Conservation (phyloP, 1,284 basidiomycete species). For the Apiotrichum laibachii region DNA sequence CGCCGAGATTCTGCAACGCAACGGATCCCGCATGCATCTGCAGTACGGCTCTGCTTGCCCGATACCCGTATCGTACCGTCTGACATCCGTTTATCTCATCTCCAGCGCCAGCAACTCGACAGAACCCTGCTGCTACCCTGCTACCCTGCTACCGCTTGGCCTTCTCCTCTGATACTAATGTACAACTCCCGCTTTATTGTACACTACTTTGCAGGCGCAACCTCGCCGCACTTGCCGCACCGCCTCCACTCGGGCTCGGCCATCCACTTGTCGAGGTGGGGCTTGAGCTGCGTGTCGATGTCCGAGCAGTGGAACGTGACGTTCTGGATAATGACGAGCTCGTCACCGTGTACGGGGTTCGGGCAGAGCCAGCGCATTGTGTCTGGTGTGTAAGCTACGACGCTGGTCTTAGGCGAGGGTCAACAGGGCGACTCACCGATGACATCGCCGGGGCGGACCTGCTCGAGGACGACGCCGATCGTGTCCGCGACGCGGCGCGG, state of each 20-base stretch:
- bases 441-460: conserved; percentile 66
- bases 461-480: conserved; percentile 90
- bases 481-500: conserved; percentile 88
- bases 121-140: too few relatives aligned
- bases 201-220: conserved; percentile 55
- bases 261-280: conserved; percentile 78
- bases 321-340: conserved; percentile 80
- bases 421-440: conserved; percentile 47
- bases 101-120: too few relatives aligned
- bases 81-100: too few relatives aligned
- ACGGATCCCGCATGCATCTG: too few relatives aligned
- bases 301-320: conserved; percentile 85
- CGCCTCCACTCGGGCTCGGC: conserved; percentile 60
- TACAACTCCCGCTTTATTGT: too few relatives aligned
- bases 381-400: too few relatives aligned
- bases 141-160: neutral
- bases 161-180: neutral
- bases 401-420: too few relatives aligned
- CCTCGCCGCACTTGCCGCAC: conserved; percentile 66
- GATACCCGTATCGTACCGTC: too few relatives aligned
- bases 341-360: conserved; percentile 56
- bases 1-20: too few relatives aligned
- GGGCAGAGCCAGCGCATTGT: conserved; percentile 92
- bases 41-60: too few relatives aligned
- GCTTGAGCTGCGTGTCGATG: conserved; percentile 89